Base-by-base conservation (phyloP, 1,284 basidiomycete species). In the Trametes sp. region DNA sequence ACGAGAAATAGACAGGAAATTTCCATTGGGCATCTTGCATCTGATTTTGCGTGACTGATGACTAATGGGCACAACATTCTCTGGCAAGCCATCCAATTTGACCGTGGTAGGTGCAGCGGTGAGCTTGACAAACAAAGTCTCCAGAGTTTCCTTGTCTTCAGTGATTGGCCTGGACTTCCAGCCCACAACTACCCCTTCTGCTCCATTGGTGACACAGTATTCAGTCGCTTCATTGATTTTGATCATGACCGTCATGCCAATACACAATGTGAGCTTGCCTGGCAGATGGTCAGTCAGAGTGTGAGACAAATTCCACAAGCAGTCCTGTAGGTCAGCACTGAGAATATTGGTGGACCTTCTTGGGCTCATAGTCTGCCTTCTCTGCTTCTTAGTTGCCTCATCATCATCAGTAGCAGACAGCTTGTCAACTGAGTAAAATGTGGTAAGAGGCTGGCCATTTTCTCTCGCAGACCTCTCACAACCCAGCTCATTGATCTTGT, bases 401-500 rank as follows among this genome's bases (percentile, higher is more conserved):
- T 38, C 36, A 16, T 38, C 36, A 14, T 16, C 14, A 16, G 4
- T 38, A 14, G 36, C 36, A 14, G 36, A 38, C 11, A 38, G 36
- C 36, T 38, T 38, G 36, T 38, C 36, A 11, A 38, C 14, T 4
- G 36, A 38, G 16, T 38, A 38, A 38, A 38, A 38, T 16, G 36
- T 16, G 16, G 36, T 38, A 6, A 38, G 16, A 4, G 36, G 36
- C 36, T 38, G 36, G 36, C 36, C 36, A 38, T 38, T 38, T 38
- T 38, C 11, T 14, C 36, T 38, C 16, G 36, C 36, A 38, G 16
- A 38, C 36, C 36, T 8, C 36, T 38, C 36, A 16, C 36, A 38
- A 4, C 36, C 36, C 36, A 38, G 36, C 16, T 38, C 36, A 38
- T 38, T 38, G 36, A 38, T 38, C 16, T 63, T 26, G 61, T 78